phyloP scores from a whole-genome alignment of 2,329 filamentous ascomycete genomes.

The Leptodontidium sp. region DNA sequence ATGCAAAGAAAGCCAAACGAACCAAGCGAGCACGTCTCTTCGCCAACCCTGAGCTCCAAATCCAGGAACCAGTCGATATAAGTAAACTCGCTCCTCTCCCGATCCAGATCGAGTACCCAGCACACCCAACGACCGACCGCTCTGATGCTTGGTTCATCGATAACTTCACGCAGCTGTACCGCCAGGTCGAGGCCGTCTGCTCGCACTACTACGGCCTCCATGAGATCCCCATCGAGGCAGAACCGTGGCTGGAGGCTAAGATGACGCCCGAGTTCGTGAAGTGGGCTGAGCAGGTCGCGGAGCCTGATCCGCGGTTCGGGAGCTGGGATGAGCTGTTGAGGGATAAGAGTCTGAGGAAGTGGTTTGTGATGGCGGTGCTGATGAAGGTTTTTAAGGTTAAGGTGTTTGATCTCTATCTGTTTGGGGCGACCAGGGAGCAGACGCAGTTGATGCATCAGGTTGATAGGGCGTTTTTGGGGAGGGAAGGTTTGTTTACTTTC shows the following conservation, averaged over 20 bases:
- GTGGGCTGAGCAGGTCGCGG: slow-evolving; percentile 37
- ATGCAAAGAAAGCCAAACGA: neutral
- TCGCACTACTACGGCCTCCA: slow-evolving; percentile 32
- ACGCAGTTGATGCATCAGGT: slow-evolving; percentile 35
- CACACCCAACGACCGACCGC: slow-evolving; percentile 34
- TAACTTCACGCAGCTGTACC: slow-evolving; percentile 31
- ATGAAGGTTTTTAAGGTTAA: slow-evolving; percentile 36
- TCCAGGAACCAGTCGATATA: slow-evolving; percentile 22
- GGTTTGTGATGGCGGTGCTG: slow-evolving; percentile 40
- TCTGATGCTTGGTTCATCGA: slow-evolving; percentile 36
- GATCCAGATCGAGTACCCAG: slow-evolving; percentile 27
- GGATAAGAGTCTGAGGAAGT: slow-evolving; percentile 36
- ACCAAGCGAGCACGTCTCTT: neutral
- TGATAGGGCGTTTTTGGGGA: slow-evolving; percentile 37
- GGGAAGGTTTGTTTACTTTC: slow-evolving; percentile 35
- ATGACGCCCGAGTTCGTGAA: slow-evolving; percentile 36
- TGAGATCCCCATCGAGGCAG: slow-evolving; percentile 25
- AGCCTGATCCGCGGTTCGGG: slow-evolving; percentile 35
- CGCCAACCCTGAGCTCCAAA: neutral
- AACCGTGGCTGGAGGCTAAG: slow-evolving; percentile 31
- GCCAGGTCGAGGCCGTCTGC: slow-evolving; percentile 23
- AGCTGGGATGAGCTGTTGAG: slow-evolving; percentile 42
- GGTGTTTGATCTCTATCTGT: slow-evolving; percentile 41
- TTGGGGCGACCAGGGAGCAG: slow-evolving; percentile 37
- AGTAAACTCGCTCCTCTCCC: slow-evolving; percentile 27